These are phyloP conservation scores for Citrullus mucosospermus DNA, from an alignment of 306 rosid species.

Conservation along the genomic window DNA sequence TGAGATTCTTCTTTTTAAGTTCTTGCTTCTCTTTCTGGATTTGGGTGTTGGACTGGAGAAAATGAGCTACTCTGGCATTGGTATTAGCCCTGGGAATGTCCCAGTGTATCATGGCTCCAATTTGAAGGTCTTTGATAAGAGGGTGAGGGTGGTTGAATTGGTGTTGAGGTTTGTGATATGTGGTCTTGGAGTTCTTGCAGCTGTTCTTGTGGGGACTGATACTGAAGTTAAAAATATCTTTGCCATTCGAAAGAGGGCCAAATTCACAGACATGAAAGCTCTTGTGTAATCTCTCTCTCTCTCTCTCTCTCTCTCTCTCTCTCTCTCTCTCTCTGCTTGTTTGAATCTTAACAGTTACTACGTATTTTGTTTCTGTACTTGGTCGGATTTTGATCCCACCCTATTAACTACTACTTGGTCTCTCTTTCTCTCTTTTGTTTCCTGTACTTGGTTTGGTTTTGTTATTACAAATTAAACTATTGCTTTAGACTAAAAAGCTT, in stretches of 20 bases:
- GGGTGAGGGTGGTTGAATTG: constrained; percentile 53
- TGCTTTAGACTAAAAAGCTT: neutral
- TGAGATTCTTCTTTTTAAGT: neutral
- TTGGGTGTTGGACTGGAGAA: constrained; percentile 11
- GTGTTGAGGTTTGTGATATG: constrained; percentile 51
- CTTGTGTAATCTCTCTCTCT: constrained; percentile 32
- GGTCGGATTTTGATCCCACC: neutral
- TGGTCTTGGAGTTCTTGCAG: constrained; percentile 48
- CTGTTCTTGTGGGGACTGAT: constrained; percentile 79
- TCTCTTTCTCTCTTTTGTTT: neutral
- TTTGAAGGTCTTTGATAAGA: constrained; percentile 36
- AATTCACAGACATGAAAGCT: constrained; percentile 71
- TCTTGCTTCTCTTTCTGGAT: neutral
- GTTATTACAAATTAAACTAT: neutral
- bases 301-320: neutral
- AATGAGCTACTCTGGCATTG: constrained; percentile 70
- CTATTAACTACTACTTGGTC: neutral
- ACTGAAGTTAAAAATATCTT: constrained; percentile 53
- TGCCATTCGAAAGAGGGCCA: constrained; percentile 57
- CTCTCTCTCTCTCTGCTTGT: neutral
- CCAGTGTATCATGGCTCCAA: constrained; percentile 46
- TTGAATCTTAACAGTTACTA: neutral
- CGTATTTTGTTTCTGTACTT: no score
- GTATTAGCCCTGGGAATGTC: constrained; percentile 74
- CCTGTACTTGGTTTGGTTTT: neutral